Evolutionary conservation across 2,329 filamentous ascomycete species (phyloP).

Genomic region (Fusarium anthophilum): DNA sequence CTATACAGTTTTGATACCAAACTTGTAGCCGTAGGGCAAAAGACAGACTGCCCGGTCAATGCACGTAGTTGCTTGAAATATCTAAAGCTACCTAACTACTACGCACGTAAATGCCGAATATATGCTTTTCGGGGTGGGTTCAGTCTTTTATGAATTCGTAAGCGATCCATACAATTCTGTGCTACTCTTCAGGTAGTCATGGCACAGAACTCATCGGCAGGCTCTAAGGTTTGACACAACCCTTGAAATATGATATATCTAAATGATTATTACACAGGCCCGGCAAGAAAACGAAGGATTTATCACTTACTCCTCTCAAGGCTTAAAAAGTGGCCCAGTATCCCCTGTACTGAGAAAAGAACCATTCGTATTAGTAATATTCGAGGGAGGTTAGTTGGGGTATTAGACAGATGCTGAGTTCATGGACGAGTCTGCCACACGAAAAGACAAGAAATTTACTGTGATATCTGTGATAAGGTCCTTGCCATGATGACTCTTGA

Average conservation of each 20-base stretch:
- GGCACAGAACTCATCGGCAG: not conserved
- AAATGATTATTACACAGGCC: not conserved
- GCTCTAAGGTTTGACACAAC: not conserved
- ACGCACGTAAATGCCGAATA: not conserved
- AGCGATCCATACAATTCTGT: not conserved
- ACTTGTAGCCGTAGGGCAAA: not conserved
- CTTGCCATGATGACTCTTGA: not conserved
- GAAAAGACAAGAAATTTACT: not conserved
- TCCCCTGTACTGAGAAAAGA: too few relatives aligned
- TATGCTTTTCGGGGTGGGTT: not conserved
- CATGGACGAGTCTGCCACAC: not conserved
- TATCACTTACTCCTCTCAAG: not conserved
- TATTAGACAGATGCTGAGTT: not conserved
- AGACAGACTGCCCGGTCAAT: not conserved
- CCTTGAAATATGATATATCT: not conserved
- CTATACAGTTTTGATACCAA: not conserved
- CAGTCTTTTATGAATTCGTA: not conserved
- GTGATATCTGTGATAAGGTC: not conserved
- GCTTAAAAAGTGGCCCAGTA: not conserved
- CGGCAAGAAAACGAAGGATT: too few relatives aligned
- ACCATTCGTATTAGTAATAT: not conserved
- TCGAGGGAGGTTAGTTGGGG: not conserved
- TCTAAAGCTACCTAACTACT: too few relatives aligned
- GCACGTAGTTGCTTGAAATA: not conserved
- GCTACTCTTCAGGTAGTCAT: not conserved